Percentiles rank a stretch among this genome's conserved stretches.
phyloP scores from a whole-genome alignment of 768 basidiomycete genomes.

The Macrolepiota fuliginosa region DNA sequence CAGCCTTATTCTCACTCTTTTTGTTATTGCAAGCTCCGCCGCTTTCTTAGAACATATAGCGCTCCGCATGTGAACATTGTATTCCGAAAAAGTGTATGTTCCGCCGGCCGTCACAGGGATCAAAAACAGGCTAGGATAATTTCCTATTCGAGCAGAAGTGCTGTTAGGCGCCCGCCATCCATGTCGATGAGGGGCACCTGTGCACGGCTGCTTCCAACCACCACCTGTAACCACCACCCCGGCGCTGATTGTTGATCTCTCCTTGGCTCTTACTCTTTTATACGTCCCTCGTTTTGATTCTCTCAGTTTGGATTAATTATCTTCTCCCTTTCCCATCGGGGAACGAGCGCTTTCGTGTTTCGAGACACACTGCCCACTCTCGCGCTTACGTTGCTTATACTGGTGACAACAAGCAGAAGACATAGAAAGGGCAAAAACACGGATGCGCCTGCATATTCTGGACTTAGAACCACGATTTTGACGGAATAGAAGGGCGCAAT shows the following conservation, averaged over 20 bases:
- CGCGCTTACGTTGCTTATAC: background rate
- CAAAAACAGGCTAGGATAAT: background rate
- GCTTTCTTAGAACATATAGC: background rate
- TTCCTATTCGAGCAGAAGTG: background rate
- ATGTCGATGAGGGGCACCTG: background rate
- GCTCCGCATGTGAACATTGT: background rate
- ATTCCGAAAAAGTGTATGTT: background rate
- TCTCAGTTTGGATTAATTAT: background rate
- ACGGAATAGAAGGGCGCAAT: background rate
- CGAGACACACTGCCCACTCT: background rate
- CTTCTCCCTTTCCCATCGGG: background rate
- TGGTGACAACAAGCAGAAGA: background rate
- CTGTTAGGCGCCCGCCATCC: background rate
- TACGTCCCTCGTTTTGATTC: background rate
- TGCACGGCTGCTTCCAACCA: background rate
- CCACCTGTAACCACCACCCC: background rate
- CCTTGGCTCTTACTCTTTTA: background rate
- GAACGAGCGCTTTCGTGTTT: background rate
- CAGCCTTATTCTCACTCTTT: background rate
- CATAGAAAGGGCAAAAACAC: background rate
- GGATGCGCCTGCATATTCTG: slow-evolving; percentile 2
- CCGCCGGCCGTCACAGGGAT: background rate
- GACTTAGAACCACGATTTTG: background rate
- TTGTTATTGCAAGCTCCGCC: background rate
- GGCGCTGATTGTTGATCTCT: background rate